Conservation (phyloP, 2,329 filamentous ascomycete genomes). For the Balansia obtecta region DNA sequence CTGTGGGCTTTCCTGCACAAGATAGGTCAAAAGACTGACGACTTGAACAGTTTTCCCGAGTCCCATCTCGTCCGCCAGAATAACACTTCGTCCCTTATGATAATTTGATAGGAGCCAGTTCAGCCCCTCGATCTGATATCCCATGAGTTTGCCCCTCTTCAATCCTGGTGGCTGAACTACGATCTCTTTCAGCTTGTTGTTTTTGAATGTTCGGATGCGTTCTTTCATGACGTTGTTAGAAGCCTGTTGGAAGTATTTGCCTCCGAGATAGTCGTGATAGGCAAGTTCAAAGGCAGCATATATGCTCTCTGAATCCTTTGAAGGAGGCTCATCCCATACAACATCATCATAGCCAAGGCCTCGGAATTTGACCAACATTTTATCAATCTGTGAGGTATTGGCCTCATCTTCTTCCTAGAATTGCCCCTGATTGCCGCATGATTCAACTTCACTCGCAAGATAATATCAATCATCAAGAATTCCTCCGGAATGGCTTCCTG, state of each 20-base stretch:
- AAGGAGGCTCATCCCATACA: conserved; percentile 78
- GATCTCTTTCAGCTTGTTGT: conserved; percentile 55
- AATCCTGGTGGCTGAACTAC: conserved; percentile 61
- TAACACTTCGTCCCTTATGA: conserved; percentile 69
- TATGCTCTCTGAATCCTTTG: conserved; percentile 46
- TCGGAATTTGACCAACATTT: conserved; percentile 80
- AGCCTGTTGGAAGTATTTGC: conserved; percentile 54
- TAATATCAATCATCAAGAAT: conserved; percentile 72
- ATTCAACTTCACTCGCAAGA: conserved; percentile 62
- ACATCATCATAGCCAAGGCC: conserved; percentile 82
- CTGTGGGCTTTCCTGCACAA: conserved; percentile 52
- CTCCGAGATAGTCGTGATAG: conserved; percentile 75
- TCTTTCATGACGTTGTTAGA: conserved; percentile 48
- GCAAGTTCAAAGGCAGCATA: conserved; percentile 74
- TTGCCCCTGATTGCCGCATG: conserved; percentile 33
- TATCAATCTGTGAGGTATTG: conserved; percentile 58
- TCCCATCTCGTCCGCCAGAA: conserved; percentile 96
- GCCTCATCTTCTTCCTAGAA: conserved; percentile 58
- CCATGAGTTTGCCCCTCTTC: conserved; percentile 73
- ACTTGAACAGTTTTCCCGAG: conserved; percentile 95
- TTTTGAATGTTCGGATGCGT: conserved; percentile 56
- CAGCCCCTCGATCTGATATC: conserved; percentile 82
- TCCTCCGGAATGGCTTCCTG: conserved; percentile 81
- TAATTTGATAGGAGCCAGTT: conserved; percentile 95
- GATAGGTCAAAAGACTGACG: conserved; percentile 64